Conservation (phyloP, 75 land plant genomes). For the Picea sitchensis region DNA sequence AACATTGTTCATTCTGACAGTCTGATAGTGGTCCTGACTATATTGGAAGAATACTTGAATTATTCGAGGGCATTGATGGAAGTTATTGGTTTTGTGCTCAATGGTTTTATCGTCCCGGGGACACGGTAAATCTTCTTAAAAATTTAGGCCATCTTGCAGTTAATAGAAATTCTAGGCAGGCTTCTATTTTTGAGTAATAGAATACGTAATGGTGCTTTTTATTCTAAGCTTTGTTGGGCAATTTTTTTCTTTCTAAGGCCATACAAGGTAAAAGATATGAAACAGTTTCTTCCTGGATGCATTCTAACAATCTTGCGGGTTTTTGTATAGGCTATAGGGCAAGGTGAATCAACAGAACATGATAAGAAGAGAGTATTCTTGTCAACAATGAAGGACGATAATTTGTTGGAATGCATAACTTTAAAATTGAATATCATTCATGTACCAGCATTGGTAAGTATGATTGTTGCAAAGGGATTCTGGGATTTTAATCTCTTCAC, state of each 20-base stretch:
- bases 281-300: neutral
- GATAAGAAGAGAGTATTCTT: constrained; percentile 67
- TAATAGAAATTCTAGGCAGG: neutral
- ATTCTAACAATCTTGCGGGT: neutral
- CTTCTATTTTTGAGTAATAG: constrained; percentile 7
- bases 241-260: neutral
- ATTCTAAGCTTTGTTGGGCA: neutral
- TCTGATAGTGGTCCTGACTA: constrained; percentile 34
- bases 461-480: neutral
- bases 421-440: constrained; percentile 39
- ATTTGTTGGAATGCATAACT: constrained; percentile 65
- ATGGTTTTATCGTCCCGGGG: constrained; percentile 73
- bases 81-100: constrained; percentile 60
- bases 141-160: neutral
- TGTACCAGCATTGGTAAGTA: constrained; percentile 16
- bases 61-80: constrained; percentile 49
- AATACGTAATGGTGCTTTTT: neutral
- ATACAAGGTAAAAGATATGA: no score
- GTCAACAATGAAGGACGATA: constrained; percentile 73
- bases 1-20: neutral
- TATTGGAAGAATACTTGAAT: constrained; percentile 71
- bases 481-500: neutral
- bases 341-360: constrained; percentile 26
- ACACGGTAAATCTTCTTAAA: constrained; percentile 46
- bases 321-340: constrained; percentile 46